phyloP scores from a whole-genome alignment of 2,329 filamentous ascomycete genomes.

The Ceratocystis cubensis region DNA sequence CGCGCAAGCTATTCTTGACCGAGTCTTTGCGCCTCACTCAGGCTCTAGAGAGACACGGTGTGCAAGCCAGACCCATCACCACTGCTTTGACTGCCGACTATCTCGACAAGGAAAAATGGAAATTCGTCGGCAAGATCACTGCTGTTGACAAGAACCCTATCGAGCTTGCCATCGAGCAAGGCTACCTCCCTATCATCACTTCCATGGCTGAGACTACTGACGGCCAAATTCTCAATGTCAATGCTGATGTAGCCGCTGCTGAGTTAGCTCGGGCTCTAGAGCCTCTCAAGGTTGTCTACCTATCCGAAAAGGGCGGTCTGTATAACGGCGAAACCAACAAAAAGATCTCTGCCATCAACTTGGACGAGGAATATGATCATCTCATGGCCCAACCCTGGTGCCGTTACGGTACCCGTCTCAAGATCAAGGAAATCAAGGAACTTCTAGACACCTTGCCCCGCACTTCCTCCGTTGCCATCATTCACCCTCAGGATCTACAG shows the following conservation, averaged over 20 bases:
- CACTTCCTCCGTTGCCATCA: constrained; percentile 91
- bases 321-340: constrained; percentile 88
- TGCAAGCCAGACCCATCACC: constrained; percentile 77
- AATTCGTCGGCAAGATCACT: constrained; percentile 90
- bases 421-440: constrained; percentile 97
- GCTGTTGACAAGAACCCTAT: constrained; percentile 83
- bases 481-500: constrained; percentile 88
- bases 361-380: constrained; percentile 89
- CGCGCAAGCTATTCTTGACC: constrained; percentile 82
- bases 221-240: constrained; percentile 90
- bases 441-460: constrained; percentile 77
- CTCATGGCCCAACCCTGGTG: constrained; percentile 94
- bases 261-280: constrained; percentile 81
- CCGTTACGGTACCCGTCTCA: constrained; percentile 82
- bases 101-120: constrained; percentile 90
- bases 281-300: constrained; percentile 92
- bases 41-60: constrained; percentile 77
- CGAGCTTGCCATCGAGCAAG: constrained; percentile 78
- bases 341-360: constrained; percentile 94
- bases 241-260: constrained; percentile 90
- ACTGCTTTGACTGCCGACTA: constrained; percentile 91
- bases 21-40: constrained; percentile 91
- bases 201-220: constrained; percentile 92
- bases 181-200: constrained; percentile 84
- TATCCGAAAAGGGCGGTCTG: constrained; percentile 94